Base-by-base conservation (phyloP, 163 green algal genomes). In the Chloromonas sp. region DNA sequence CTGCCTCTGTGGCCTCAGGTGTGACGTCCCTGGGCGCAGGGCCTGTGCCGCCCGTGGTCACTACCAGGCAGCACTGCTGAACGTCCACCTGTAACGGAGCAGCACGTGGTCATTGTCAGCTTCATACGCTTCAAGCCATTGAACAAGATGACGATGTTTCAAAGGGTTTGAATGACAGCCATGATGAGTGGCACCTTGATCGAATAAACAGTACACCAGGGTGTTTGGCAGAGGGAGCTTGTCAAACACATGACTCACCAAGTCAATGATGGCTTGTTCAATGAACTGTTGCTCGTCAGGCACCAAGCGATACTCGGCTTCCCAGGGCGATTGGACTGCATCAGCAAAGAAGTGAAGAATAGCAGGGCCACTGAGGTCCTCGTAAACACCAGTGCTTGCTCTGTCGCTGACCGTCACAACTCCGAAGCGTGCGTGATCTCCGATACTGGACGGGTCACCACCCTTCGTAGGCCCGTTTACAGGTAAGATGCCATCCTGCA, bases 21-120 rank as follows among this genome's bases (percentile, higher is more conserved):
- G 96, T 98, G 14, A 98, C 94, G 79, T 98, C 96, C 2, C 95
- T 86, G 0, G 93, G 90, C 0, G 95, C 93, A 1, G 96, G 96
- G 1, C 96, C 95, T 14, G 95, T 98, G 79, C 96, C 96, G 2
- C 96, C 96, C 5, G 95, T 98, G 1, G 96, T 98, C 1, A 98
- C 93, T 70, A 98, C 93, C n/a, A 98, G 83, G 83, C 91, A 96
- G 91, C 95, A 98, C 59, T 91, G 89, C 78, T 94, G 87, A 0
- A 87, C 84, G 89, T 98, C 95, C 60, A 93, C 92, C 93, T 96
- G 89, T 8, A 81, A 15, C 59, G 59, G 36, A 36, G 36, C 36
- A 36, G 36, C 36, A 36, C 36, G 36, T 36, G 36, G 36, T 36
- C 36, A 36, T 36, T 36, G 36, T 36, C 36, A 36, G 36, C 36